Conservation (phyloP, 2,329 filamentous ascomycete genomes). For the Fusarium praegraminearum region DNA sequence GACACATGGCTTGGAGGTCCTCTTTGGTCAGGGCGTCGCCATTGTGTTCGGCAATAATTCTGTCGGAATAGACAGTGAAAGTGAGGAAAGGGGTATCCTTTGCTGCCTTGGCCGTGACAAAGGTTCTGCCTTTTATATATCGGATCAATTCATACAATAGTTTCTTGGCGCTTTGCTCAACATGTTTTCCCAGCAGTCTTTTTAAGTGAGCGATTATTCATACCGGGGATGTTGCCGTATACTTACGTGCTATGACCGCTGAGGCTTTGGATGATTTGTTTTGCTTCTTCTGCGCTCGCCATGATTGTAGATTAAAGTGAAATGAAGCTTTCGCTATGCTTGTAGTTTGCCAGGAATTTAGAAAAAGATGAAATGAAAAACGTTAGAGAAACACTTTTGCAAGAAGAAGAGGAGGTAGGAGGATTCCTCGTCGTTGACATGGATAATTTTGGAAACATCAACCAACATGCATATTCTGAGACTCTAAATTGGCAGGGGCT, state of each 20-base stretch:
- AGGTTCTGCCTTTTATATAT: conserved; percentile 23
- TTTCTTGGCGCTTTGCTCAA: conserved; percentile 16
- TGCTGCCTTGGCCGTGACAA: conserved; percentile 1
- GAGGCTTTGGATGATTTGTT: conserved; percentile 2
- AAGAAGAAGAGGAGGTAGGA: not conserved
- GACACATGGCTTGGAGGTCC: conserved; percentile 28
- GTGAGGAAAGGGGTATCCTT: conserved; percentile 10
- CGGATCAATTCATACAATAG: conserved; percentile 35
- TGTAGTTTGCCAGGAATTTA: not conserved
- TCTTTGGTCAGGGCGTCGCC: conserved; percentile 20
- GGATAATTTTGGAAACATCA: too few species aligned
- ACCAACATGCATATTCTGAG: too few species aligned
- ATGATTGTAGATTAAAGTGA: not conserved
- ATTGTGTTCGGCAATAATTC: conserved; percentile 30
- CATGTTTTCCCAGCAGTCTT: conserved; percentile 12
- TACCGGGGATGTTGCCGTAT: rapidly evolving
- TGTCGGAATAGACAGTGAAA: conserved; percentile 19
- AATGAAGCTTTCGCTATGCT: not conserved
- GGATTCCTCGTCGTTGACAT: too few species aligned
- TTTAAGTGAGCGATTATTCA: not conserved
- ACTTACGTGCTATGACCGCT: not conserved
- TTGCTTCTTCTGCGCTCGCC: not conserved
- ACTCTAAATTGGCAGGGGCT: too few species aligned
- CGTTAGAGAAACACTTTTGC: rapidly evolving
- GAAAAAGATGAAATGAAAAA: not conserved